These are phyloP conservation scores for Euphorbia schlechtendalii DNA, from an alignment of 441 rosid species.

Conservation along the genomic window DNA sequence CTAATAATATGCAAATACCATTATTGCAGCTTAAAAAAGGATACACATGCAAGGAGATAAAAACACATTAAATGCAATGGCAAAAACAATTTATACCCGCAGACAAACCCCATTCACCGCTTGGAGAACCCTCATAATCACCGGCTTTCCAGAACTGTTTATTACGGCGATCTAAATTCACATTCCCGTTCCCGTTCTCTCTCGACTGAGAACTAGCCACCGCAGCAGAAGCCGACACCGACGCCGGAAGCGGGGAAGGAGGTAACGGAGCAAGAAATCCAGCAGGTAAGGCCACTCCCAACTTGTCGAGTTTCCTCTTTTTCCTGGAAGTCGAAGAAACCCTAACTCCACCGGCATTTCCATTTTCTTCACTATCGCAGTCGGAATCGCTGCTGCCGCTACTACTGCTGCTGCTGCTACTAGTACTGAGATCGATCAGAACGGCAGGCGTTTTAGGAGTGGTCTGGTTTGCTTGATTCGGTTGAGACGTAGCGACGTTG, in stretches of 20 bases:
- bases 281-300: slow-evolving; percentile 29
- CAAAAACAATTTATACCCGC: slow-evolving; percentile 33
- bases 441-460: slow-evolving; percentile 15
- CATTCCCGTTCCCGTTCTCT: background rate
- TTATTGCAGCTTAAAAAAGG: background rate
- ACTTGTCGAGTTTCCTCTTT: slow-evolving; percentile 31
- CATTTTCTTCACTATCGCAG: slow-evolving; percentile 16
- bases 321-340: slow-evolving; percentile 6
- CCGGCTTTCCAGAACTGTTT: slow-evolving; percentile 97
- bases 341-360: slow-evolving; percentile 15
- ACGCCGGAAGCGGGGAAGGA: background rate
- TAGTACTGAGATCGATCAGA: slow-evolving; percentile 43
- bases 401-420: too few relatives aligned
- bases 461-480: slow-evolving; percentile 7
- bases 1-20: background rate
- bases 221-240: too few relatives aligned
- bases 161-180: slow-evolving; percentile 22
- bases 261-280: slow-evolving; percentile 38
- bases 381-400: slow-evolving; percentile 46
- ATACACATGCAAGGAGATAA: background rate
- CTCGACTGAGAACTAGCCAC: slow-evolving; percentile 6
- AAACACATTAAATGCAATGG: background rate
- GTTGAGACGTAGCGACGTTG: background rate
- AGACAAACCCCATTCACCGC: slow-evolving; percentile 45
- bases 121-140: slow-evolving; percentile 56